Evolutionary conservation across 768 basidiomycete species (phyloP).

Genomic region (Lepiota subincarnata): DNA sequence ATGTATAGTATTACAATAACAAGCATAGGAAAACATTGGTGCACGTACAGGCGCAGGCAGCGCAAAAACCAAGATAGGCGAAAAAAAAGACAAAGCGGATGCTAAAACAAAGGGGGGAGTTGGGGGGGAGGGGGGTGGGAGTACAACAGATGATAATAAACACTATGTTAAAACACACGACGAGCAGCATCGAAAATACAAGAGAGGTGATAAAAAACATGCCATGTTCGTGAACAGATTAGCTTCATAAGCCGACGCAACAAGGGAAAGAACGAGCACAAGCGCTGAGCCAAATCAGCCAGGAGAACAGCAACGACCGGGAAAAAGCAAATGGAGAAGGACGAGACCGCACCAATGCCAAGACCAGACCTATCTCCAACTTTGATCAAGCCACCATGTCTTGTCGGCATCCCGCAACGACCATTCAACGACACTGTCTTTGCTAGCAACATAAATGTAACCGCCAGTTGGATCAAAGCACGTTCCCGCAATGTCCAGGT

Average conservation of each 20-base stretch:
- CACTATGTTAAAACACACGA: neutral
- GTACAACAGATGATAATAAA: neutral
- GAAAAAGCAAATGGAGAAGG: neutral
- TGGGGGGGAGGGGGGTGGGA: too few relatives aligned
- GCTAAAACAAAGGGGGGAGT: too few relatives aligned
- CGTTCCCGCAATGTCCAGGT: slow-evolving; percentile 27
- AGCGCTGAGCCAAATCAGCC: neutral
- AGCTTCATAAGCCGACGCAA: neutral
- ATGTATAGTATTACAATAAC: neutral
- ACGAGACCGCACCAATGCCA: neutral
- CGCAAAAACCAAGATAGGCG: too few relatives aligned
- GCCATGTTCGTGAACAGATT: slow-evolving; percentile 2
- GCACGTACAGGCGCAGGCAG: too few relatives aligned
- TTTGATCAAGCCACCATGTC: slow-evolving; percentile 62
- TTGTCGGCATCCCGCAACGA: slow-evolving; percentile 61
- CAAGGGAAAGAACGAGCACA: too few relatives aligned
- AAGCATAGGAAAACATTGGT: neutral
- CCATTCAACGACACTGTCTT: slow-evolving; percentile 16
- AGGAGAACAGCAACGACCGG: neutral
- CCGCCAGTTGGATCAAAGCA: slow-evolving; percentile 30
- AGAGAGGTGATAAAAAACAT: neutral
- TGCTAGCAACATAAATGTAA: slow-evolving; percentile 26
- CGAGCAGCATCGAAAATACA: neutral
- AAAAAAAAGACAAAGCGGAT: too few relatives aligned
- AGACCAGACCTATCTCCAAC: slow-evolving; percentile 31